Evolutionary conservation across 768 basidiomycete species (phyloP), one percentile per base, ranked within the genome.

Genomic region (Floccularia luteovirens): DNA sequence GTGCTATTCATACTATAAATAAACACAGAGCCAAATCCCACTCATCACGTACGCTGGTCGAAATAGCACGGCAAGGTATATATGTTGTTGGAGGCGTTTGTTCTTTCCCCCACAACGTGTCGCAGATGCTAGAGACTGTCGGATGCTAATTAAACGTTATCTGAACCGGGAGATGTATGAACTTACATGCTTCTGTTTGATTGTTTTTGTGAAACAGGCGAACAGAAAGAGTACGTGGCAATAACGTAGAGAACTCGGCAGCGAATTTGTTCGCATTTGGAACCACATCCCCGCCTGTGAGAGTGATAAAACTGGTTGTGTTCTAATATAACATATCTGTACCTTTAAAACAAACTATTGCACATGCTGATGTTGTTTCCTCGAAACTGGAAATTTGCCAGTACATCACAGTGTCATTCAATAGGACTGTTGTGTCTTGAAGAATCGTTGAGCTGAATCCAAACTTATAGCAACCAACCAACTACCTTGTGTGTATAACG

Each of bases 11-110:
- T 38, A 28, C 38, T 40, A 43, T 52, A 38, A 74, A 44, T 38
- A 78, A 63, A 52, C 71, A 74, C 42, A 81, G 49, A 14, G 70
- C 76, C 52, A 67, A 67, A 52, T 79, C 72, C 77, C 79, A 84
- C 39, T 68, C 56, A 42, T 74, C 63, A 21, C 43, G 46, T 1
- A 52, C 48, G 12, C 45, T 43, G 24, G 67, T 71, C 3, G 74
- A 64, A 32, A 84, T 71, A 32, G 49, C 51, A 24, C 66, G 60
- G 48, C 75, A 79, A 2, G 80, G 77, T 36, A 84, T 64, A 17
- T 55, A 51, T 8, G 74, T 78, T 8, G 64, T 54, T 6, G 75
- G 62, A 10, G 64, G 63, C 39, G 22, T 16, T 24, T 33, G n/a
- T 2, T 49, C 43, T 31, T 41, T 42, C 22, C 52, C 51, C 43